Percentiles rank a stretch among this genome's conserved stretches.
Evolutionary conservation across 176 grass and related monocot genomes (phyloP).

Genomic region (Oryza punctata): DNA sequence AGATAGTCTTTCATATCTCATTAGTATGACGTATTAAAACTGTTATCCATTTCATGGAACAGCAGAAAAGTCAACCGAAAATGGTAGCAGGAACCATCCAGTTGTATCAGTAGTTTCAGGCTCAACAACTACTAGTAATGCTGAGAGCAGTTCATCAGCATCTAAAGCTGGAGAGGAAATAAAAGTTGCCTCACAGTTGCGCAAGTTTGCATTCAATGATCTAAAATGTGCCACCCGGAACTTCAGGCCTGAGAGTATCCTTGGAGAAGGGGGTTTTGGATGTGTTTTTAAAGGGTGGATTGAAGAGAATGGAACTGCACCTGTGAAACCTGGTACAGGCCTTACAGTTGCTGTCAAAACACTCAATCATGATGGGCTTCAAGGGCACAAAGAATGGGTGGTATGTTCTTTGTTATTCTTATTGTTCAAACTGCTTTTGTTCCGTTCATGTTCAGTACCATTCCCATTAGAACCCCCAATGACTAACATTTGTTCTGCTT

Average conservation of each 20-base stretch:
- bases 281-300: constrained; percentile 97
- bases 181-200: constrained; percentile 76
- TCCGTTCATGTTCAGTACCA: neutral
- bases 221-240: constrained; percentile 82
- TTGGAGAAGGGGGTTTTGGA: constrained; percentile 86
- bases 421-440: constrained; percentile 21
- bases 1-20: constrained; percentile 1
- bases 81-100: constrained; percentile 80
- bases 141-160: constrained; percentile 78
- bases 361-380: constrained; percentile 87
- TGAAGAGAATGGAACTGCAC: constrained; percentile 84
- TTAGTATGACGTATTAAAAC: constrained; percentile 11
- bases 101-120: constrained; percentile 68
- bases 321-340: constrained; percentile 84
- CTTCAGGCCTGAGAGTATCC: constrained; percentile 80
- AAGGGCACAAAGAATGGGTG: constrained; percentile 95
- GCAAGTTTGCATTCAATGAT: constrained; percentile 82
- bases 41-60: constrained; percentile 47
- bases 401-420: constrained; percentile 42
- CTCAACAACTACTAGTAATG: constrained; percentile 74
- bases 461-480: constrained; percentile 23
- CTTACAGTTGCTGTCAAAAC: constrained; percentile 95
- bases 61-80: constrained; percentile 75
- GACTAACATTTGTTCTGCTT: constrained; percentile 3
- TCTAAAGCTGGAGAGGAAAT: constrained; percentile 77